A percentile compares a stretch with the other conserved stretches of the same genome.
These are phyloP conservation scores for Pseudozyma flocculosa DNA, from an alignment of 1,284 basidiomycete genomes.

Conservation along the genomic window DNA sequence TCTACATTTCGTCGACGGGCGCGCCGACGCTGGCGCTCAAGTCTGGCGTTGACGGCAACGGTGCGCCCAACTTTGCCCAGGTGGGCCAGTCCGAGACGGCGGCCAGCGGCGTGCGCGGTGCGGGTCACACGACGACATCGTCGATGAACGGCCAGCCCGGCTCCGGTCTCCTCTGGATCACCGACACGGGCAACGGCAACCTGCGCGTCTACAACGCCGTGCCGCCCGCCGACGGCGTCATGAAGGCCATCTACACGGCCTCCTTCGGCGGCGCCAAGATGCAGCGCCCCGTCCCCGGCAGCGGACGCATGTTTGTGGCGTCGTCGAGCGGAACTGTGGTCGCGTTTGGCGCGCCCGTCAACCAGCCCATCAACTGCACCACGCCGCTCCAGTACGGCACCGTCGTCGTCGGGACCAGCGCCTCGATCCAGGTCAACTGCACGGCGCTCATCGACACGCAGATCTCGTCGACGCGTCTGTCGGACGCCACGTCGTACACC, in stretches of 20 bases:
- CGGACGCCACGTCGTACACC: neutral
- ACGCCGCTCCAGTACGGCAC: constrained; percentile 4
- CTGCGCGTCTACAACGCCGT: constrained; percentile 9
- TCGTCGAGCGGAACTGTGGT: constrained; percentile 1
- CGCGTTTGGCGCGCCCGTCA: constrained; percentile 11
- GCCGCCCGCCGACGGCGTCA: constrained; percentile 4
- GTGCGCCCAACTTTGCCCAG: constrained; percentile 10
- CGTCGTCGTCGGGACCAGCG: constrained; percentile 1
- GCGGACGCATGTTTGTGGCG: constrained; percentile 10
- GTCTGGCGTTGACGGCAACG: constrained; percentile 9
- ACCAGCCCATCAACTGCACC: constrained; percentile 14
- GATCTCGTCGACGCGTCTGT: neutral
- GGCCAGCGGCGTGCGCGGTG: constrained; percentile 4
- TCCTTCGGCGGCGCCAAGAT: constrained; percentile 5
- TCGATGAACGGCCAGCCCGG: constrained; percentile 10
- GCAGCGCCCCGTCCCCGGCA: constrained; percentile 10
- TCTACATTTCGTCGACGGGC: constrained; percentile 11
- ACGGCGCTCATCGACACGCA: constrained; percentile 3
- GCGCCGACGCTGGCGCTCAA: constrained; percentile 9
- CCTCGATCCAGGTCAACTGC: constrained; percentile 5
- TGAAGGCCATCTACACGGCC: constrained; percentile 8
- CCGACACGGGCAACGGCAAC: constrained; percentile 8
- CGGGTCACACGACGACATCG: constrained; percentile 11
- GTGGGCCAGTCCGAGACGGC: constrained; percentile 9
- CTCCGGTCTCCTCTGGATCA: constrained; percentile 11